phyloP scores from a whole-genome alignment of 306 rosid genomes.

The Astragalus glycyphyllos region DNA sequence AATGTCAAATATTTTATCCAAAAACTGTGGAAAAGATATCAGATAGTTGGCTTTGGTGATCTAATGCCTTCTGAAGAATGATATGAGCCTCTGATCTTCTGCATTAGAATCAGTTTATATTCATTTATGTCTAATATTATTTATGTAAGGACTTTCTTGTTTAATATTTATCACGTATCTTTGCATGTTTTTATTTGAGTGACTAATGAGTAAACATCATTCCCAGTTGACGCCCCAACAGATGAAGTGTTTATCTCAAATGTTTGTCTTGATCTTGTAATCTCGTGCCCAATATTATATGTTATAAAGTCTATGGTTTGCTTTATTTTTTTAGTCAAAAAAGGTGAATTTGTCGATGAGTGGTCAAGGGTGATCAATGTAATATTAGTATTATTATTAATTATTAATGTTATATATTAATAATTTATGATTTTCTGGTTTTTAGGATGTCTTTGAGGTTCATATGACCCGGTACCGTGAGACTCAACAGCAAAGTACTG shows the following conservation, averaged over 20 bases:
- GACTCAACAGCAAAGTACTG: too few species aligned
- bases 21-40: conserved; percentile 14
- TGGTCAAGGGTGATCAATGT: too few species aligned
- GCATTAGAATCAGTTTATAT: conserved; percentile 13
- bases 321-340: conserved; percentile 42
- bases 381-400: too few species aligned
- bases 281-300: conserved; percentile 31
- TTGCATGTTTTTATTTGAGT: not conserved
- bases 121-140: not conserved
- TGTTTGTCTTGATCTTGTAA: conserved; percentile 5
- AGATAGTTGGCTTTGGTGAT: conserved; percentile 24
- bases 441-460: too few species aligned
- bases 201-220: conserved; percentile 12
- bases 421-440: too few species aligned
- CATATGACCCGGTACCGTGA: too few species aligned
- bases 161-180: conserved; percentile 1
- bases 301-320: not conserved
- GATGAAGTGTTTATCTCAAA: conserved; percentile 18
- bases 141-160: not conserved
- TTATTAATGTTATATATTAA: too few species aligned
- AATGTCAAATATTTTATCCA: not conserved
- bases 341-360: conserved; percentile 44
- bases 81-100: conserved; percentile 8
- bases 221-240: conserved; percentile 7
- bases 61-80: conserved; percentile 6